Percentiles rank a stretch among this genome's conserved stretches.
Evolutionary conservation across 352 stramenopile genomes (phyloP).

Genomic region (Blastocystis sp.): DNA sequence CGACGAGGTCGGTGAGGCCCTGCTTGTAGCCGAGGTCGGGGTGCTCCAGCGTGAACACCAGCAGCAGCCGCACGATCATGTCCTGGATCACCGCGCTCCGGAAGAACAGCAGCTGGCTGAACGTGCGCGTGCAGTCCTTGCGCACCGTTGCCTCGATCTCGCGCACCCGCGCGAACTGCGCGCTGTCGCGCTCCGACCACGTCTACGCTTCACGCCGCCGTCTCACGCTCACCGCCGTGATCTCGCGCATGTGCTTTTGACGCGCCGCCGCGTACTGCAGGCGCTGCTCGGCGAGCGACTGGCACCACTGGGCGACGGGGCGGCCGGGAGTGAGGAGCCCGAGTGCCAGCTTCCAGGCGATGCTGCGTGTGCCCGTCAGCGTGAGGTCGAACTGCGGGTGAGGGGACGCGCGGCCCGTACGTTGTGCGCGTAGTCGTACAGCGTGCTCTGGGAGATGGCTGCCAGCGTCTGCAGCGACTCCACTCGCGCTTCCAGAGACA

Average conservation of each 20-base stretch:
- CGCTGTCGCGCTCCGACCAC: neutral
- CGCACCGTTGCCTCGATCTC: constrained; percentile 21
- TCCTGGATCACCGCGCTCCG: constrained; percentile 48
- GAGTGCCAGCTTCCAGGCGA: constrained; percentile 22
- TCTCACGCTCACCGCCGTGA: neutral
- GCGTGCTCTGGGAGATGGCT: neutral
- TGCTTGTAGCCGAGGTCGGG: constrained; percentile 69
- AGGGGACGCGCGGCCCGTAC: neutral
- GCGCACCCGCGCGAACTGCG: neutral
- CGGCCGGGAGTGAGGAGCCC: neutral
- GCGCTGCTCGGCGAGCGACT: neutral
- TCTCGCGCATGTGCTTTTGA: neutral
- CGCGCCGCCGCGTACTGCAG: neutral
- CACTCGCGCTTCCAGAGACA: constrained; percentile 12
- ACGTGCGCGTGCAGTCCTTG: constrained; percentile 61
- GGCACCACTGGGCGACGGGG: neutral
- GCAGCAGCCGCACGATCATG: constrained; percentile 68
- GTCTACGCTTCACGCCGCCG: neutral
- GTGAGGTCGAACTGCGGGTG: constrained; percentile 38
- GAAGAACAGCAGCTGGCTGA: constrained; percentile 63
- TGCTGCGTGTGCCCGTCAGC: constrained; percentile 15
- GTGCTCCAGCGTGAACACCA: constrained; percentile 66
- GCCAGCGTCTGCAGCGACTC: constrained; percentile 16
- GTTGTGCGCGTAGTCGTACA: constrained; percentile 9
- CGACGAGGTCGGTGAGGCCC: constrained; percentile 70